Evolutionary conservation across 768 basidiomycete species (phyloP), one percentile per base, ranked within the genome.

Genomic region (Pisolithus tinctorius): DNA sequence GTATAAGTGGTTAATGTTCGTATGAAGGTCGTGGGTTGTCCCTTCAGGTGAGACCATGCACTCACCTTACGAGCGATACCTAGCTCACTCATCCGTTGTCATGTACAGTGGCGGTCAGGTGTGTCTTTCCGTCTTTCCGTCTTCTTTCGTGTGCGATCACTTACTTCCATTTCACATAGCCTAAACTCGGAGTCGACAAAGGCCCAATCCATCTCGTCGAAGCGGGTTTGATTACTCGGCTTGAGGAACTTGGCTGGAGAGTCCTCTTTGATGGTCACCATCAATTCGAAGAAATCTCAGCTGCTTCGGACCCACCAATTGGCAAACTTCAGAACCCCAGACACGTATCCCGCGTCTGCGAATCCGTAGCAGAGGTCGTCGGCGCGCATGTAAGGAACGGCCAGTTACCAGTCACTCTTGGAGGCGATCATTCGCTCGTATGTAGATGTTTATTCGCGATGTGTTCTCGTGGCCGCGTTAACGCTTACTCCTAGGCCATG

Each of bases 341-440:
- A 23, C 68, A 92, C 36, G 95, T 98, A 34, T 88, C 88, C 25
- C 77, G 78, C 14, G 94, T 97, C 40, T 83, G 81, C 56, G 67
- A 92, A 66, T 79, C 84, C 41, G 85, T 98, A 36, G 83, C 88
- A n/a, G 69, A 77, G 34, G 82, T 71, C 30, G 87, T 98, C n/a
- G 81, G 81, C 11, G 77, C 63, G 2, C 88, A 93, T 68, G 83
- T 81, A 25, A 78, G 78, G 70, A 81, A 82, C 48, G 93, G 95
- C 1, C 78, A 83, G 60, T 73, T 99, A 23, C 88, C 93, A 8
- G 73, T 99, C 11, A 97, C 93, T 2, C 74, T 98, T 6, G 96
- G 96, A 10, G 96, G 96, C 11, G 96, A 99, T 63, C 96, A 99
- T 70, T 94, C 92, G 51, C 72, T 98, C 66, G 90, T 88, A 53